Conservation (phyloP, 257 asterid species). For the Solanum bukasovii region DNA sequence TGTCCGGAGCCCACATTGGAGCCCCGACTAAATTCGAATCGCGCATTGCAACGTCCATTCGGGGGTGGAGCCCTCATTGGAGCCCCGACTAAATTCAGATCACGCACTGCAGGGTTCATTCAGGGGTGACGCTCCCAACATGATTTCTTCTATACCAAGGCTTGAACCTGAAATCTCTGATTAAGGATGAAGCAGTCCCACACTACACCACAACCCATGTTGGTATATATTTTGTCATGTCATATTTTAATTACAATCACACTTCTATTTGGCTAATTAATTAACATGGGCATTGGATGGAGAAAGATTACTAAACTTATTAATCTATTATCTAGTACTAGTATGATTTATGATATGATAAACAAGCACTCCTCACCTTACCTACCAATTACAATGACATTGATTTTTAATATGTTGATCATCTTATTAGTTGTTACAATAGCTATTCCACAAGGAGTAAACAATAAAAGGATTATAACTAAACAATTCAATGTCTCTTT, state of each 20-base stretch:
- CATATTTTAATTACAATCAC: not conserved
- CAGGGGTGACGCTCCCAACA: not conserved
- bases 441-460: not conserved
- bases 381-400: conserved; percentile 33
- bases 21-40: no score
- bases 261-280: not conserved
- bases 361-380: not conserved
- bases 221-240: not conserved
- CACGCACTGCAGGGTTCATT: no score
- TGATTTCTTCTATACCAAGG: not conserved
- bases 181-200: not conserved
- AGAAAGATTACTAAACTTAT: conserved; percentile 15
- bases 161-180: not conserved
- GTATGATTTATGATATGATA: not conserved
- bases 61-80: no score
- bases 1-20: no score
- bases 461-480: not conserved
- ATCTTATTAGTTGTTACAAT: not conserved
- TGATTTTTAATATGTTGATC: not conserved
- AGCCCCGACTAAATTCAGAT: no score
- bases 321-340: not conserved
- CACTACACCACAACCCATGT: no score
- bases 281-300: not conserved
- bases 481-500: not conserved
- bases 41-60: not conserved